Evolutionary conservation across 2,329 filamentous ascomycete genomes (phyloP).

Genomic region (Fusarium bactridioides): DNA sequence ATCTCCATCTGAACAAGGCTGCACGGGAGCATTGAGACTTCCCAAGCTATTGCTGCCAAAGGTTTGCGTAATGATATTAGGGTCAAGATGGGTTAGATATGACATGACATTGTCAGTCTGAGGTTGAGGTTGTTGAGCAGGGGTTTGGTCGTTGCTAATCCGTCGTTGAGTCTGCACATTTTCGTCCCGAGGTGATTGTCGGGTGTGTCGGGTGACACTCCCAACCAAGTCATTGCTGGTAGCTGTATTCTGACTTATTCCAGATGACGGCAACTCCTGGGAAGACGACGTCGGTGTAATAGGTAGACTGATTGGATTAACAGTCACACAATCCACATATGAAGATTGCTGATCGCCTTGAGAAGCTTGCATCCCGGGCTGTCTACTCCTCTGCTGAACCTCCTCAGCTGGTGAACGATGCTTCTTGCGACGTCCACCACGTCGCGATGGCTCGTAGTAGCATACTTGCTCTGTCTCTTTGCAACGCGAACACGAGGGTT

Average conservation of each 20-base stretch:
- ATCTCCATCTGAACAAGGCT: conserved; percentile 18
- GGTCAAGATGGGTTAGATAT: conserved; percentile 7
- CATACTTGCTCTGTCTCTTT: conserved; percentile 10
- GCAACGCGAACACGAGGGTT: conserved; percentile 33
- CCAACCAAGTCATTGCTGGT: background rate
- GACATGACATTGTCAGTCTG: background rate
- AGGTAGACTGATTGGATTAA: conserved; percentile 1
- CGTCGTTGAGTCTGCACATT: background rate
- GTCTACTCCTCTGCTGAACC: background rate
- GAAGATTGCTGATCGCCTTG: background rate
- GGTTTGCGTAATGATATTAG: background rate
- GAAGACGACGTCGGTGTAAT: conserved; percentile 3
- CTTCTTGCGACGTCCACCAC: conserved; percentile 30
- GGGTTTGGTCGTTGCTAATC: background rate
- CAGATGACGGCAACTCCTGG: background rate
- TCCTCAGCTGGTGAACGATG: background rate
- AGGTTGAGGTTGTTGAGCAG: background rate
- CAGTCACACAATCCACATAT: conserved; percentile 1
- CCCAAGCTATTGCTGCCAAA: background rate
- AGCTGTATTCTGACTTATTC: background rate
- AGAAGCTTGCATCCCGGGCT: background rate
- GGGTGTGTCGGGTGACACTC: background rate
- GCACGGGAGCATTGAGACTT: background rate
- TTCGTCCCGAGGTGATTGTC: background rate
- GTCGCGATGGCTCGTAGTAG: conserved; percentile 35